These are phyloP conservation scores for Suhomyces choctaworum DNA, from an alignment of 1,139 yeast species.

Conservation along the genomic window DNA sequence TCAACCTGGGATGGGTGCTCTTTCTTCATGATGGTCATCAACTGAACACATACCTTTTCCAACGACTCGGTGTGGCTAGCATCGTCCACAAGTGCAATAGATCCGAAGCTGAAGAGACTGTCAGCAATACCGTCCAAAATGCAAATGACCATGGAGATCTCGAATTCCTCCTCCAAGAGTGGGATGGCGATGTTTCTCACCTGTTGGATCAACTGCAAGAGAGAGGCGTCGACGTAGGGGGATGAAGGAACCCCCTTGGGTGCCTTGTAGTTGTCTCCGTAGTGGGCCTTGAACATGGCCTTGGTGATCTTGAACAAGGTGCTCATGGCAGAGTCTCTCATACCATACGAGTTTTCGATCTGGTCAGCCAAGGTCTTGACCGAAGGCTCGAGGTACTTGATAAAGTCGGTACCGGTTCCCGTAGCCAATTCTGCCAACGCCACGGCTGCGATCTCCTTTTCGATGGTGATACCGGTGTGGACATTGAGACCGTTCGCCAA, in stretches of 20 bases:
- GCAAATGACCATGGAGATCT: conserved; percentile 75
- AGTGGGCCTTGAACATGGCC: conserved; percentile 64
- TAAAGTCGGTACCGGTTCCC: conserved; percentile 80
- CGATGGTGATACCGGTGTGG: conserved; percentile 93
- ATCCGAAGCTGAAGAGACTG: conserved; percentile 70
- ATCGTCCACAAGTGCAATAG: conserved; percentile 64
- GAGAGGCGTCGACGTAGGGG: conserved; percentile 57
- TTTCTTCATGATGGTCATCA: conserved; percentile 71
- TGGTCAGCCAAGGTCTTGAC: conserved; percentile 67
- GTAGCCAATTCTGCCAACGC: conserved; percentile 86
- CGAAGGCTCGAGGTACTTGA: conserved; percentile 74
- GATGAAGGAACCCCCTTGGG: conserved; percentile 74
- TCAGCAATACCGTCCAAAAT: conserved; percentile 76
- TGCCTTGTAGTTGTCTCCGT: conserved; percentile 53
- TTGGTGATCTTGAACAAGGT: conserved; percentile 81
- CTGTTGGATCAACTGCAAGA: conserved; percentile 60
- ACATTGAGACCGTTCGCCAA: conserved; percentile 73
- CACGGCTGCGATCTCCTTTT: conserved; percentile 95
- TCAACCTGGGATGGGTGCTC: conserved; percentile 80
- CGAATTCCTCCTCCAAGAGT: conserved; percentile 75
- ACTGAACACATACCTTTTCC: conserved; percentile 67
- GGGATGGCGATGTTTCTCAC: conserved; percentile 68
- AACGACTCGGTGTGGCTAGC: conserved; percentile 58
- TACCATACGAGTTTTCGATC: conserved; percentile 83
- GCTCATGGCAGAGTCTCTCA: conserved; percentile 83